Evolutionary conservation across 2,329 filamentous ascomycete genomes (phyloP).

Genomic region (Grosmannia penicillata): DNA sequence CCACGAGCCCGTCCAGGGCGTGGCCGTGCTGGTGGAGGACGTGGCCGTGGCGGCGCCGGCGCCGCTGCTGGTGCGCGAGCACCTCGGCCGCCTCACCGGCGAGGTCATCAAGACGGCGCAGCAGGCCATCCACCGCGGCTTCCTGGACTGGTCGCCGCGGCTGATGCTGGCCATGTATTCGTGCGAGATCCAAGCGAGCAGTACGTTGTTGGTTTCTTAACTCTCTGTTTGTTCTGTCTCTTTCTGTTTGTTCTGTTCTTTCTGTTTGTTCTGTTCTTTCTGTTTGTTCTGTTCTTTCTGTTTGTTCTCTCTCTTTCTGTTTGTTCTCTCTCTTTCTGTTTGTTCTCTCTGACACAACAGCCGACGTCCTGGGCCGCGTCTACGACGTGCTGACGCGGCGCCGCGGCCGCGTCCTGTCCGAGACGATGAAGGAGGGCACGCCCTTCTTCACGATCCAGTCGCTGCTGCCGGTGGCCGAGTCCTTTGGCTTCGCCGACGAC

Average conservation of each 20-base stretch:
- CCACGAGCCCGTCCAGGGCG: slow-evolving; percentile 81
- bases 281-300: background rate
- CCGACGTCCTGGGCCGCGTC: slow-evolving; percentile 86
- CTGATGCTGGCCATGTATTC: slow-evolving; percentile 95
- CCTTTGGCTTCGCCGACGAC: slow-evolving; percentile 91
- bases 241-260: background rate
- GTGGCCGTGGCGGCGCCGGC: slow-evolving; percentile 35
- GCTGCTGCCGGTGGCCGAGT: slow-evolving; percentile 79
- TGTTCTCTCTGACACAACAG: too few relatives aligned
- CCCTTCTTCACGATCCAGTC: slow-evolving; percentile 92
- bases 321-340: too few relatives aligned
- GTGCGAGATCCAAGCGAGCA: slow-evolving; percentile 92
- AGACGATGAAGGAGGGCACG: slow-evolving; percentile 86
- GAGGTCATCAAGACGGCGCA: slow-evolving; percentile 86
- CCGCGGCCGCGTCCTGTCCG: slow-evolving; percentile 74
- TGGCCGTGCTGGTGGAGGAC: slow-evolving; percentile 81
- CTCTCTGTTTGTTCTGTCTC: background rate
- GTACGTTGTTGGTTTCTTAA: slow-evolving; percentile 26
- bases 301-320: background rate
- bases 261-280: background rate
- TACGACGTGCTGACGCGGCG: slow-evolving; percentile 97
- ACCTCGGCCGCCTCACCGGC: slow-evolving; percentile 68
- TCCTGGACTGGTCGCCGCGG: slow-evolving; percentile 93
- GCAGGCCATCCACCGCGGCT: slow-evolving; percentile 67
- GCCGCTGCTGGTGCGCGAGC: slow-evolving; percentile 29